Percentiles rank a stretch among this genome's conserved stretches.
Evolutionary conservation across 2,329 filamentous ascomycete species (phyloP).

Genomic region (Pyrenochaeta sp.): DNA sequence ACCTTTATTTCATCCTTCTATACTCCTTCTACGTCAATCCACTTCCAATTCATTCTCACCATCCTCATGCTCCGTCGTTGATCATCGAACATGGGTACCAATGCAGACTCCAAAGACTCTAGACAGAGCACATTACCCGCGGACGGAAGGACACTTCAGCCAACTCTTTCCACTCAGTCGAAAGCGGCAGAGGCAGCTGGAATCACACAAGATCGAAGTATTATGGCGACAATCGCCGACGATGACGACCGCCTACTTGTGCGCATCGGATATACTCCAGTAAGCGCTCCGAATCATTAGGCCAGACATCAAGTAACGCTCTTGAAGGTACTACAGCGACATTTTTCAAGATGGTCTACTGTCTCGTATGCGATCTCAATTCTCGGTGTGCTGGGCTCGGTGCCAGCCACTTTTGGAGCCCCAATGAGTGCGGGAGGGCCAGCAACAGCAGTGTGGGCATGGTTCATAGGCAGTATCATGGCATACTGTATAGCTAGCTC

Average conservation of each 20-base stretch:
- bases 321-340: slow-evolving; percentile 65
- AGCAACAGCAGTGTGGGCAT: slow-evolving; percentile 71
- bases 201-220: slow-evolving; percentile 19
- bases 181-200: slow-evolving; percentile 35
- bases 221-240: slow-evolving; percentile 62
- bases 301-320: slow-evolving; percentile 24
- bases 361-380: slow-evolving; percentile 73
- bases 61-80: slow-evolving; percentile 32
- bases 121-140: slow-evolving; percentile 14
- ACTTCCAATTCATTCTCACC: slow-evolving; percentile 11
- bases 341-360: slow-evolving; percentile 73
- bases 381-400: slow-evolving; percentile 70
- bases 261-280: slow-evolving; percentile 70
- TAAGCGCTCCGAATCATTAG: slow-evolving; percentile 40
- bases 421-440: slow-evolving; percentile 68
- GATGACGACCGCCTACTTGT: slow-evolving; percentile 68
- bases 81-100: slow-evolving; percentile 41
- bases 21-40: slow-evolving; percentile 22
- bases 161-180: slow-evolving; percentile 29
- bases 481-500: slow-evolving; percentile 70
- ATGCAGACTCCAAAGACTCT: slow-evolving; percentile 31
- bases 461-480: slow-evolving; percentile 71
- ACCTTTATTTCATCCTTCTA: slow-evolving; percentile 36
- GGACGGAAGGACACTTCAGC: slow-evolving; percentile 23
- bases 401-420: slow-evolving; percentile 68